phyloP scores from a whole-genome alignment of 2,329 filamentous ascomycete genomes.

The Ilyonectria mors-panacis region DNA sequence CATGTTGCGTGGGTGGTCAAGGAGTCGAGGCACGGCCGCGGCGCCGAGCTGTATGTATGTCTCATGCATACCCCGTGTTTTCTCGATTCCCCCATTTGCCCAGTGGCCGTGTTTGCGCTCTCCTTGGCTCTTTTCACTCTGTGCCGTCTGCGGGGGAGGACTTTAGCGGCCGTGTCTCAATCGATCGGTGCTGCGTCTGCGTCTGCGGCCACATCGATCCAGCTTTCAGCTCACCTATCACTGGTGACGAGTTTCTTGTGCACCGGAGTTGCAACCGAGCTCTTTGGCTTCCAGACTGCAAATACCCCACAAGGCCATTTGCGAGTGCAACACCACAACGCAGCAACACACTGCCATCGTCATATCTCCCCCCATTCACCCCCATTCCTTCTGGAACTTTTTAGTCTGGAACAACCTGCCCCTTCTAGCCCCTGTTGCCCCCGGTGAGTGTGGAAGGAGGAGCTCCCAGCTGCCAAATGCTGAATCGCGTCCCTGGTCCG shows the following conservation, averaged over 20 bases:
- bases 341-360: neutral
- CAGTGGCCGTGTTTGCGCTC: neutral
- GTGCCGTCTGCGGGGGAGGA: neutral
- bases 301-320: neutral
- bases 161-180: neutral
- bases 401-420: neutral
- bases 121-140: neutral
- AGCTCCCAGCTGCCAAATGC: neutral
- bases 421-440: neutral
- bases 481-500: constrained; percentile 1
- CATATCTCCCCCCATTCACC: neutral
- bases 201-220: neutral
- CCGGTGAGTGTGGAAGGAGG: neutral
- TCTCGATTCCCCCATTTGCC: neutral
- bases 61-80: constrained; percentile 8
- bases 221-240: neutral
- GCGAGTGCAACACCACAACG: neutral
- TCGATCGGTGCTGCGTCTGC: neutral
- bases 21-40: neutral
- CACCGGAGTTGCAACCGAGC: neutral
- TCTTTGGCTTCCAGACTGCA: neutral
- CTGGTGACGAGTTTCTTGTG: neutral
- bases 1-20: neutral
- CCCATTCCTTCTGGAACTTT: constrained; percentile 3
- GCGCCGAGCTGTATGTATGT: constrained; percentile 6